Evolutionary conservation across 2,329 filamentous ascomycete species (phyloP).

Genomic region (Fusarium gaditjirri): DNA sequence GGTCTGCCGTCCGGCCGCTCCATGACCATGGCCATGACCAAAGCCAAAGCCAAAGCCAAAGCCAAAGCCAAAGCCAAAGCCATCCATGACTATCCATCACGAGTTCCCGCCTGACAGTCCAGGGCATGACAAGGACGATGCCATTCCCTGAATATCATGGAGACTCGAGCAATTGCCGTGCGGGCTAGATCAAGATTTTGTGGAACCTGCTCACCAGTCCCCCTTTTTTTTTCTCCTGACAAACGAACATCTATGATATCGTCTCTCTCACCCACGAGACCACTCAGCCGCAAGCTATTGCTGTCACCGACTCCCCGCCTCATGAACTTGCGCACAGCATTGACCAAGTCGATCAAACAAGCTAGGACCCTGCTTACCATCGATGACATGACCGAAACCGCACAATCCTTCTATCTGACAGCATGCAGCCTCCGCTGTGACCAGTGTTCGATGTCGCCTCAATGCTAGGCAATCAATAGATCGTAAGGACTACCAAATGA

Average conservation of each 20-base stretch:
- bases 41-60: background rate
- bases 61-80: background rate
- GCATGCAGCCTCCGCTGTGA: background rate
- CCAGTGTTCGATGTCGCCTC: conserved; percentile 6
- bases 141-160: conserved; percentile 1
- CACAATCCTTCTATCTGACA: conserved; percentile 13
- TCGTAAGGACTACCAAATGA: background rate
- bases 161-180: conserved; percentile 10
- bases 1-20: conserved; percentile 6
- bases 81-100: background rate
- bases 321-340: conserved; percentile 22
- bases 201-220: conserved; percentile 26
- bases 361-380: conserved; percentile 3
- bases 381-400: conserved; percentile 9
- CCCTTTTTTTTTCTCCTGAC: conserved; percentile 5
- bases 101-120: background rate
- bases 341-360: conserved; percentile 30
- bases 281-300: conserved; percentile 30
- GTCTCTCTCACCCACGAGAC: conserved; percentile 25
- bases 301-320: conserved; percentile 29
- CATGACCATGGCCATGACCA: background rate
- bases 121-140: background rate
- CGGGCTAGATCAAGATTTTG: conserved; percentile 11
- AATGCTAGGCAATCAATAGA: background rate
- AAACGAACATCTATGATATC: conserved; percentile 1